These are phyloP conservation scores for Prunus campanulata DNA, from an alignment of 306 rosid species.

Conservation along the genomic window DNA sequence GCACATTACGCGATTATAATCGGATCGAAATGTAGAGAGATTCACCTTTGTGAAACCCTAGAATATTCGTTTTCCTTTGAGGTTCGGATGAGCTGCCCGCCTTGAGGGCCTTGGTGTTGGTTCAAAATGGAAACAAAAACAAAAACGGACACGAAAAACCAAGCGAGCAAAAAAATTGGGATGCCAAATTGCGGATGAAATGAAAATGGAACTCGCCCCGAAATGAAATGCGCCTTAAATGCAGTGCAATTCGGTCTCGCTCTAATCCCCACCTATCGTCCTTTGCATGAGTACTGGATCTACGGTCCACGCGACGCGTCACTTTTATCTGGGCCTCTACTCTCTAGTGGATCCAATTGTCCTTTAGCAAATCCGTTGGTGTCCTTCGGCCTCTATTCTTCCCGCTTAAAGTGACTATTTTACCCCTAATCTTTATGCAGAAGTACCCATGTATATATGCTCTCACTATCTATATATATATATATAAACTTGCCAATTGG, in stretches of 20 bases:
- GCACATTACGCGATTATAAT: slow-evolving; percentile 1
- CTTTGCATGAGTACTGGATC: slow-evolving; percentile 1
- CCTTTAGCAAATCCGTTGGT: too few relatives aligned
- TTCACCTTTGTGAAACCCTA: slow-evolving; percentile 14
- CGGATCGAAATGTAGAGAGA: not conserved
- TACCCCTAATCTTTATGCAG: too few relatives aligned
- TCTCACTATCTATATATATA: too few relatives aligned
- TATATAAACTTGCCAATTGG: too few relatives aligned
- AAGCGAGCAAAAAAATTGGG: not conserved
- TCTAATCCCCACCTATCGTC: slow-evolving; percentile 5
- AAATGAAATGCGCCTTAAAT: slow-evolving; percentile 34
- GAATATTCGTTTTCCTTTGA: not conserved
- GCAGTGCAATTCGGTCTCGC: slow-evolving; percentile 13
- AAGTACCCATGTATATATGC: too few relatives aligned
- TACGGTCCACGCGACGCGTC: slow-evolving; percentile 28
- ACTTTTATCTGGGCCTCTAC: slow-evolving; percentile 10
- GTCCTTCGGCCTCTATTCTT: too few relatives aligned
- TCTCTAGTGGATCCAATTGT: too few relatives aligned
- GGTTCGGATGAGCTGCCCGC: slow-evolving; percentile 11
- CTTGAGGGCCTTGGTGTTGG: slow-evolving; percentile 2
- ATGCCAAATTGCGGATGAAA: not conserved
- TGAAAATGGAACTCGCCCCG: slow-evolving; percentile 1
- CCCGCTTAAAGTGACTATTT: too few relatives aligned
- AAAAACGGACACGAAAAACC: slow-evolving; percentile 18
- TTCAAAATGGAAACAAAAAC: slow-evolving; percentile 17